Base-by-base conservation (phyloP, 75 land plant species). In the Pinus taeda region DNA sequence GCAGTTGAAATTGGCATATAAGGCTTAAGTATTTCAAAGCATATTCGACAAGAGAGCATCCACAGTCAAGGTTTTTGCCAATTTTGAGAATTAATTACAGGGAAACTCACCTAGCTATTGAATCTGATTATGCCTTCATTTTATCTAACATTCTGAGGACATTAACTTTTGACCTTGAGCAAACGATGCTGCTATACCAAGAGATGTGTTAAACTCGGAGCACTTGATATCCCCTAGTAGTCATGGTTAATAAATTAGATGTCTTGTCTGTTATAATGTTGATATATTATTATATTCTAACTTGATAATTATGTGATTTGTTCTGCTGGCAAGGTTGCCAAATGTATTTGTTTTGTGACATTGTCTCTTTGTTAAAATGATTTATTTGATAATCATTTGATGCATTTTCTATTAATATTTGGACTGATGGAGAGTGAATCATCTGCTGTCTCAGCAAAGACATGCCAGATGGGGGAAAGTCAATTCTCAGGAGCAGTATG, bases 391-490 rank as follows among this genome's bases (percentile, higher is more conserved):
- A 69, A n/a, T 42, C 71, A 69, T 69, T 69, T 69, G 49, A 69
- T 69, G 42, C 24, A 42, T 39, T 69, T 22, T 69, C 20, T 69
- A 45, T 42, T 69, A 69, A 69, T 37, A 53, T 39, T 42, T 69
- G 42, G 71, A 69, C 71, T 69, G 71, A 69, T 69, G 71, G 71
- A 69, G 37, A 69, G 22, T 69, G 22, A 69, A 69, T 69, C 71
- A 69, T 69, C 53, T 69, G 71, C 71, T 69, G 71, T 69, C 71
- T 69, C 71, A 69, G 71, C 71, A 69, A 69, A 69, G 71, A 69
- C 71, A 69, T 69, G 71, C 71, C 21, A 69, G 37, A 69, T 69
- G 71, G 71, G 53, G 53, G 71, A 69, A 69, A 37, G 18, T 42
- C 71, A 69, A 69, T 69, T 69, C 71, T 69, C 53, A 69, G 71